Evolutionary conservation across 2,329 filamentous ascomycete species (phyloP).

Genomic region (Corinectria fuckeliana): DNA sequence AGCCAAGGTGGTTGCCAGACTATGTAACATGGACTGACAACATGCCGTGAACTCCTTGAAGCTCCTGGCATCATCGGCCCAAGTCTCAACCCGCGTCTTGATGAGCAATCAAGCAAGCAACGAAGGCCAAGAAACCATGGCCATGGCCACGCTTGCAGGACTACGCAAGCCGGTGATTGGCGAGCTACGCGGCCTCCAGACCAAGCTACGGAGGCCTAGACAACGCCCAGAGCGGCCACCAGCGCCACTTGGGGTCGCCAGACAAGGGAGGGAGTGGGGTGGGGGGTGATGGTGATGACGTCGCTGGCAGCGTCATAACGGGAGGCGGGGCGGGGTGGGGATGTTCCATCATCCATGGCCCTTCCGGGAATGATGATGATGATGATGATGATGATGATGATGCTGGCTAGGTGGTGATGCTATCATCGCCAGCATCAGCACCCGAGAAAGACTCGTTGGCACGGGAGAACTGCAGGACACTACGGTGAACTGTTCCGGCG

Average conservation of each 20-base stretch:
- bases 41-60: too few relatives aligned
- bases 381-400: neutral
- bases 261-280: constrained; percentile 13
- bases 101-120: neutral
- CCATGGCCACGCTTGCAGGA: neutral
- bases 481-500: too few relatives aligned
- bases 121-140: neutral
- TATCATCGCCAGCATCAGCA: neutral
- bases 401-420: neutral
- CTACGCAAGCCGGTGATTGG: constrained; percentile 2
- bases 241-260: constrained; percentile 8
- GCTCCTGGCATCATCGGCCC: too few relatives aligned
- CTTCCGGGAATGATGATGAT: neutral
- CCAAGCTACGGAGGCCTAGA: constrained; percentile 8
- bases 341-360: neutral
- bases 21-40: too few relatives aligned
- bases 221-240: constrained; percentile 12
- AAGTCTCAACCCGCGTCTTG: neutral
- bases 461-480: constrained; percentile 1
- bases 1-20: too few relatives aligned
- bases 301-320: constrained; percentile 40
- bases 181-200: neutral
- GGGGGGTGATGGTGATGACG: constrained; percentile 33
- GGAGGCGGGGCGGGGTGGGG: constrained; percentile 30
- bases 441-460: neutral